Evolutionary conservation across 768 basidiomycete species (phyloP).

Genomic region (Nidula microcarpa): DNA sequence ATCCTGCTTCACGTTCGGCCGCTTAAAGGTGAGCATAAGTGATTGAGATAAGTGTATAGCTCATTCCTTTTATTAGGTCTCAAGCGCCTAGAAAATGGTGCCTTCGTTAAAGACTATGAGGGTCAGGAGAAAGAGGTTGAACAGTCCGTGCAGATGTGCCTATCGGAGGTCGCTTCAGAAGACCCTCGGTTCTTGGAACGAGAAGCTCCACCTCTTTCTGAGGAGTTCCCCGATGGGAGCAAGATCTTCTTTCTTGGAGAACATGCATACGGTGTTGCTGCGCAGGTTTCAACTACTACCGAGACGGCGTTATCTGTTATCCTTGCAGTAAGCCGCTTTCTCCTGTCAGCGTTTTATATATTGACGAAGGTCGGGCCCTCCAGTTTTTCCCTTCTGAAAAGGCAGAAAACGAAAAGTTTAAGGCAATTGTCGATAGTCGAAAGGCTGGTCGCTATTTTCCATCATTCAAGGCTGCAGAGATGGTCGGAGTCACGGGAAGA

Average conservation of each 20-base stretch:
- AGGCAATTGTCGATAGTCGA: conserved; percentile 54
- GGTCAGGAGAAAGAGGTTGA: conserved; percentile 76
- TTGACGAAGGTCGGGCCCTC: background rate
- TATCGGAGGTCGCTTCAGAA: conserved; percentile 78
- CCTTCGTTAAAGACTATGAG: conserved; percentile 95
- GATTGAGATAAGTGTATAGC: background rate
- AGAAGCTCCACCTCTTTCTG: conserved; percentile 73
- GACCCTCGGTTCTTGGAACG: conserved; percentile 86
- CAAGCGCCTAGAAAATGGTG: conserved; percentile 83
- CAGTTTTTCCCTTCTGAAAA: conserved; percentile 89
- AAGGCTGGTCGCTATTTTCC: conserved; percentile 64
- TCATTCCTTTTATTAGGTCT: conserved; percentile 51
- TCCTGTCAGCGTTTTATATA: background rate
- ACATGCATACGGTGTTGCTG: conserved; percentile 93
- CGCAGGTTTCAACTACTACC: conserved; percentile 76
- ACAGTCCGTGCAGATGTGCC: conserved; percentile 83
- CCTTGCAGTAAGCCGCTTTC: conserved; percentile 64
- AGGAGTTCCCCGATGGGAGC: conserved; percentile 88
- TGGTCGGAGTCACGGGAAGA: conserved; percentile 70
- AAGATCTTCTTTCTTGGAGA: conserved; percentile 96
- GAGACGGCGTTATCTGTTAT: conserved; percentile 74
- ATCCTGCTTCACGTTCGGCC: conserved; percentile 86
- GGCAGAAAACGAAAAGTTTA: conserved; percentile 76
- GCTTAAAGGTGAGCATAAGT: conserved; percentile 65
- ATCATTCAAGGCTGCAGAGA: conserved; percentile 73